phyloP scores from a whole-genome alignment of 2,329 filamentous ascomycete species.

The Myriosclerotinia curreyana region DNA sequence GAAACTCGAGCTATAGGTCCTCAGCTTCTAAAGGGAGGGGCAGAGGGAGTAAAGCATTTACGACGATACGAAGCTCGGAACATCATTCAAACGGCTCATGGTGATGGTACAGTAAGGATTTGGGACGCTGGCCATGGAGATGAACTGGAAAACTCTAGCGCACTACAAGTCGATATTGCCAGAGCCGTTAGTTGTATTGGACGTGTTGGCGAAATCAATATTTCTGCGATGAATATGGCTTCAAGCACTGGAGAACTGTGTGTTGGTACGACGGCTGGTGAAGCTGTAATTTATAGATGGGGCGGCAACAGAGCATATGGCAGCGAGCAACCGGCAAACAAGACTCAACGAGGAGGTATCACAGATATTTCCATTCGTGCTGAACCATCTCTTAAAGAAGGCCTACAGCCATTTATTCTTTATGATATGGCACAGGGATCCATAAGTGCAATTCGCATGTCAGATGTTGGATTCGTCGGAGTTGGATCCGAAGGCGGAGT shows the following conservation, averaged over 20 bases:
- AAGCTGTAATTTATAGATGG: conserved; percentile 85
- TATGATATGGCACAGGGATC: conserved; percentile 81
- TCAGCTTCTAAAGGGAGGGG: conserved; percentile 73
- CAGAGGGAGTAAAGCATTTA: conserved; percentile 64
- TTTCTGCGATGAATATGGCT: conserved; percentile 77
- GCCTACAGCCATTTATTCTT: conserved; percentile 73
- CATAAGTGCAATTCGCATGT: conserved; percentile 75
- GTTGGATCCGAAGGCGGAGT: conserved; percentile 81
- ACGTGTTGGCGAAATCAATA: conserved; percentile 71
- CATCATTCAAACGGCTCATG: conserved; percentile 81
- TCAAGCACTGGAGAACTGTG: conserved; percentile 80
- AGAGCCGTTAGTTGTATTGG: conserved; percentile 61
- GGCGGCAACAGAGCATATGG: conserved; percentile 73
- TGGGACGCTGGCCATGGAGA: conserved; percentile 93
- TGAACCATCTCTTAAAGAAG: conserved; percentile 72
- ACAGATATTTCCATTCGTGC: conserved; percentile 71
- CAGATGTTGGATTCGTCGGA: conserved; percentile 90
- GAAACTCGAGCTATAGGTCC: conserved; percentile 80
- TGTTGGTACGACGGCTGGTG: conserved; percentile 77
- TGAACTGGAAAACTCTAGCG: conserved; percentile 80
- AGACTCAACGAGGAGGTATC: conserved; percentile 64
- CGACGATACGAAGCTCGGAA: conserved; percentile 81
- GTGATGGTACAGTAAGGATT: conserved; percentile 83
- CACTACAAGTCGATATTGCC: conserved; percentile 83
- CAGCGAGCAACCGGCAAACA: conserved; percentile 52